These are phyloP conservation scores for Lactarius akahatsu DNA, from an alignment of 768 basidiomycete genomes.

Conservation along the genomic window DNA sequence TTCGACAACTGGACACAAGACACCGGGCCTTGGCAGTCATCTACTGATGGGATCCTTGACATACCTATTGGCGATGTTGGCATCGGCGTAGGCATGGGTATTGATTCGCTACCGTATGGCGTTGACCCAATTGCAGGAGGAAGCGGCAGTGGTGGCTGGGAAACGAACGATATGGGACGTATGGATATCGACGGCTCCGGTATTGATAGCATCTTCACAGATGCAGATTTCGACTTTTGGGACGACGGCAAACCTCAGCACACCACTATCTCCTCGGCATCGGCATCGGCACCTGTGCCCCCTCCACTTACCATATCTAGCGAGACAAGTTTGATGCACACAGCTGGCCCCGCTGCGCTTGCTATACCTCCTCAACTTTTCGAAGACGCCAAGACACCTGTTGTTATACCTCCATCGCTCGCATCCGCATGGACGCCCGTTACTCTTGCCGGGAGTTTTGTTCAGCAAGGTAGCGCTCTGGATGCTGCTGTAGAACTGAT, in stretches of 20 bases:
- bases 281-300: slow-evolving; percentile 29
- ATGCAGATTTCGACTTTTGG: slow-evolving; percentile 89
- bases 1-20: slow-evolving; percentile 43
- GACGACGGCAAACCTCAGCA: slow-evolving; percentile 48
- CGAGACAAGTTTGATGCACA: slow-evolving; percentile 34
- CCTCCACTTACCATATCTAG: slow-evolving; percentile 28
- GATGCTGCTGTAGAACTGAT: slow-evolving; percentile 42
- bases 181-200: slow-evolving; percentile 35
- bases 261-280: slow-evolving; percentile 34
- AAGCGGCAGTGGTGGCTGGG: slow-evolving; percentile 32
- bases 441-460: slow-evolving; percentile 26
- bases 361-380: slow-evolving; percentile 39
- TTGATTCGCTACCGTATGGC: slow-evolving; percentile 48
- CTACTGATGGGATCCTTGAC: slow-evolving; percentile 21
- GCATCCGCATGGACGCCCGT: slow-evolving; percentile 36
- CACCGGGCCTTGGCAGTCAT: slow-evolving; percentile 22
- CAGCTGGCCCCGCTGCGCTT: slow-evolving; percentile 37
- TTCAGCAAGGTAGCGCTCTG: slow-evolving; percentile 31
- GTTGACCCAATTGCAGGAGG: slow-evolving; percentile 40
- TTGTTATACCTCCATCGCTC: slow-evolving; percentile 36
- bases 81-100: slow-evolving; percentile 38
- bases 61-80: slow-evolving; percentile 26
- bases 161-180: slow-evolving; percentile 30
- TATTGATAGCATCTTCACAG: slow-evolving; percentile 55
- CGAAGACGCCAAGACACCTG: slow-evolving; percentile 32